Evolutionary conservation across 2,329 filamentous ascomycete genomes (phyloP).

Genomic region (Diaporthe vaccinii): DNA sequence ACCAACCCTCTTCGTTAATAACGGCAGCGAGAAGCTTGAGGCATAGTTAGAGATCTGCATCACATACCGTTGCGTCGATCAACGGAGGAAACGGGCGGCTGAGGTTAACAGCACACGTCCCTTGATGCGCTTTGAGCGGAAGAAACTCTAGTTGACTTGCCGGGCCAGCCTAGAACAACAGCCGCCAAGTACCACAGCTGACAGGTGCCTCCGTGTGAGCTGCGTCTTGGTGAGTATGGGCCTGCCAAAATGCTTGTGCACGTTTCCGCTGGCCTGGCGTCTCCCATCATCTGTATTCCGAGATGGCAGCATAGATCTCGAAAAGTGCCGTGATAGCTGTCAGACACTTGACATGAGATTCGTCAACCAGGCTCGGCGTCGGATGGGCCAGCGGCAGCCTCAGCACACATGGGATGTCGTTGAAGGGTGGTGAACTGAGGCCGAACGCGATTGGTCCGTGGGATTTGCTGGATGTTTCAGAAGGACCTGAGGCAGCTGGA

Average conservation of each 20-base stretch:
- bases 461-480: conserved; percentile 40
- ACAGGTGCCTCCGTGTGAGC: conserved; percentile 15
- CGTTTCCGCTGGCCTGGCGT: conserved; percentile 7
- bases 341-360: conserved; percentile 25
- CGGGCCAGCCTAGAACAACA: conserved; percentile 20
- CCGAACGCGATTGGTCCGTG: conserved; percentile 31
- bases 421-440: conserved; percentile 15
- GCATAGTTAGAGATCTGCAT: conserved; percentile 19
- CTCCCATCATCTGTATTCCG: conserved; percentile 32
- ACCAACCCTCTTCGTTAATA: not conserved
- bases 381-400: conserved; percentile 21
- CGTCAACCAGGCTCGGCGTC: conserved; percentile 10
- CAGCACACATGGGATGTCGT: conserved; percentile 32
- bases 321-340: conserved; percentile 11
- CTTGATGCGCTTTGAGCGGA: conserved; percentile 12
- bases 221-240: not conserved
- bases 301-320: conserved; percentile 29
- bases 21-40: not conserved
- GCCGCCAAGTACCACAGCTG: conserved; percentile 2
- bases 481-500: conserved; percentile 40
- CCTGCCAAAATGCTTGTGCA: conserved; percentile 18
- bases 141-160: conserved; percentile 20
- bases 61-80: conserved; percentile 20
- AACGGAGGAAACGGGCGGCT: conserved; percentile 11
- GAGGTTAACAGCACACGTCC: conserved; percentile 23